Evolutionary conservation across 768 basidiomycete species (phyloP), one percentile per base, ranked within the genome.

Genomic region (Tephrocybe sp.): DNA sequence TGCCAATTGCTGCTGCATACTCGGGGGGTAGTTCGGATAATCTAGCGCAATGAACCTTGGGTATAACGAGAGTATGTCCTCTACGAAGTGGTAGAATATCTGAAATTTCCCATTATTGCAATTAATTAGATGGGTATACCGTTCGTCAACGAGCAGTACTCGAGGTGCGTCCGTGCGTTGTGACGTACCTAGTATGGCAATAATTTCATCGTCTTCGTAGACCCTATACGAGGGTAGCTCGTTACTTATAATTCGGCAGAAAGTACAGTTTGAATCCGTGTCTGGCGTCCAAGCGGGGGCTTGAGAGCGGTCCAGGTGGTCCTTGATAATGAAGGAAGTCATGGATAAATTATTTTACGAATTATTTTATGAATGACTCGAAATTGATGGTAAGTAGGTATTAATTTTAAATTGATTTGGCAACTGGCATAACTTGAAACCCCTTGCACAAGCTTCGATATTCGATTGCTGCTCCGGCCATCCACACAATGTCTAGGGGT

Each of bases 291-390:
- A 84, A n/a, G 72, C 64, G n/a, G 64, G 50, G 15, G 76, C 70
- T 30, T 70, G 50, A 12, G 67, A 60, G 8, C 83, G 77, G 48
- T 68, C 61, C 31, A 76, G 69, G 58, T 86, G 85, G 18, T 77
- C 72, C 48, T 82, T 71, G 61, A 88, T 86, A 16, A 88, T 80
- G 69, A 84, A 86, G 27, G 84, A 86, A 49, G 86, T 88, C 86
- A 88, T 87, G 52, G 22, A 31, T 8, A 15, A n/a, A n/a, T n/a
- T n/a, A n/a, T n/a, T n/a, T n/a, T n/a, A n/a, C n/a, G n/a, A n/a
- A n/a, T n/a, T n/a, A n/a, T n/a, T n/a, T n/a, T n/a, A n/a, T n/a
- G n/a, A n/a, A n/a, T n/a, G n/a, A n/a, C n/a, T n/a, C n/a, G n/a
- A n/a, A n/a, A n/a, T n/a, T n/a, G n/a, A n/a, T n/a, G n/a, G n/a